Evolutionary conservation across 2,329 filamentous ascomycete genomes (phyloP).

Genomic region (Clarireedia hainanense): DNA sequence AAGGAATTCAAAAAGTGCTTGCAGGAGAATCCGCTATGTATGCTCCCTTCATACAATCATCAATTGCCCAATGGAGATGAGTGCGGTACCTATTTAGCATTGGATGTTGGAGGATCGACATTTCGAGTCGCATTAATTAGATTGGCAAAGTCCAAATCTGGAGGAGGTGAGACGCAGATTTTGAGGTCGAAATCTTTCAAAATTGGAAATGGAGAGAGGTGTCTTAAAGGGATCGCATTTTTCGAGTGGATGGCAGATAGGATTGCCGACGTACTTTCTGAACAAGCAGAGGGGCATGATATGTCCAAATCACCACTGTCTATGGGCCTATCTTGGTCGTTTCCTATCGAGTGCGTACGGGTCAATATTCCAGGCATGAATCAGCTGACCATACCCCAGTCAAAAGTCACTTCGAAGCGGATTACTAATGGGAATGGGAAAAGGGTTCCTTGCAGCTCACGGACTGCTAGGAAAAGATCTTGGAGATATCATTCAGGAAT

Average conservation of each 20-base stretch:
- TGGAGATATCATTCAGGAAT: slow-evolving; percentile 47
- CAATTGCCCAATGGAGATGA: slow-evolving; percentile 54
- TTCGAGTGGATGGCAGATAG: slow-evolving; percentile 62
- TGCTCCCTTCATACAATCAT: slow-evolving; percentile 60
- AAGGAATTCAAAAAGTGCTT: slow-evolving; percentile 47
- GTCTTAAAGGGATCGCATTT: slow-evolving; percentile 49
- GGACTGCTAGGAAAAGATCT: slow-evolving; percentile 53
- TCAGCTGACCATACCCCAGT: slow-evolving; percentile 34
- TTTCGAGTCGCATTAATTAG: slow-evolving; percentile 57
- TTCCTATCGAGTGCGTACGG: slow-evolving; percentile 54
- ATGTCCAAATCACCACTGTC: slow-evolving; percentile 37
- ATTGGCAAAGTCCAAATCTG: slow-evolving; percentile 40
- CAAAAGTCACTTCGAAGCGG: slow-evolving; percentile 57
- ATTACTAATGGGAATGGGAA: slow-evolving; percentile 55
- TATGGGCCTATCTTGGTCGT: slow-evolving; percentile 60
- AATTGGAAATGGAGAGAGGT: slow-evolving; percentile 48
- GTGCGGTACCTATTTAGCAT: slow-evolving; percentile 49
- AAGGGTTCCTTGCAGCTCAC: slow-evolving; percentile 53
- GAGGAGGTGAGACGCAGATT: slow-evolving; percentile 41
- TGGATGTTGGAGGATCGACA: slow-evolving; percentile 64
- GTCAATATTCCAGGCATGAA: slow-evolving; percentile 13
- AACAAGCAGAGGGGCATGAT: slow-evolving; percentile 34
- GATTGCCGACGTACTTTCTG: slow-evolving; percentile 48
- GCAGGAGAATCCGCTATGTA: slow-evolving; percentile 45
- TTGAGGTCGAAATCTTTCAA: slow-evolving; percentile 47